Evolutionary conservation across 768 basidiomycete genomes (phyloP).

Genomic region (Mrakia frigida): DNA sequence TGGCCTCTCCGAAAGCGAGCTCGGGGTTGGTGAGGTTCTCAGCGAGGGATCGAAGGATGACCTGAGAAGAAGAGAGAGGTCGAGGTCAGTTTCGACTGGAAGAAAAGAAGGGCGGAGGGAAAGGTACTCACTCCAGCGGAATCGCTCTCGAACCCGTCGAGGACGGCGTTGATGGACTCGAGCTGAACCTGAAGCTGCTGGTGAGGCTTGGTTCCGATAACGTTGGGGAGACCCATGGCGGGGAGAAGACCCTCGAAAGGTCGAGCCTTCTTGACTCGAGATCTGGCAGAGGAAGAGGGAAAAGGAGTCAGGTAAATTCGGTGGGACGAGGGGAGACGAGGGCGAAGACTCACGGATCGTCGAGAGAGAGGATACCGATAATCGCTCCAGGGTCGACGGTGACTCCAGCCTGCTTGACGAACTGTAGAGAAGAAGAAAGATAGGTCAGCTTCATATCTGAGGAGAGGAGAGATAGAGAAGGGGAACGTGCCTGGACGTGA

Average conservation of each 20-base stretch:
- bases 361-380: conserved; percentile 90
- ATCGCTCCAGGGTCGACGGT: conserved; percentile 96
- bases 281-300: neutral
- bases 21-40: conserved; percentile 74
- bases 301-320: neutral
- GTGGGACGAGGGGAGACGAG: neutral
- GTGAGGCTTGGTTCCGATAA: conserved; percentile 82
- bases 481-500: conserved; percentile 41
- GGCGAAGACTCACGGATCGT: conserved; percentile 62
- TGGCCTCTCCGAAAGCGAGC: conserved; percentile 80
- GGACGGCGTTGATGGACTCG: conserved; percentile 76
- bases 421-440: conserved; percentile 44
- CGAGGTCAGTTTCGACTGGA: too few relatives aligned
- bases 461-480: too few relatives aligned
- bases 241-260: conserved; percentile 94
- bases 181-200: conserved; percentile 73
- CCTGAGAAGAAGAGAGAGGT: conserved; percentile 49
- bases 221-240: conserved; percentile 69
- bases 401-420: conserved; percentile 97
- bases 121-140: conserved; percentile 54
- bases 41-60: conserved; percentile 80
- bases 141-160: conserved; percentile 96
- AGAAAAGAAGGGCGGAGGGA: too few relatives aligned
- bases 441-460: too few relatives aligned
- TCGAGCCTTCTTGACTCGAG: conserved; percentile 93